Evolutionary conservation across 2,329 filamentous ascomycete species (phyloP).

Genomic region (Periconia digitata): DNA sequence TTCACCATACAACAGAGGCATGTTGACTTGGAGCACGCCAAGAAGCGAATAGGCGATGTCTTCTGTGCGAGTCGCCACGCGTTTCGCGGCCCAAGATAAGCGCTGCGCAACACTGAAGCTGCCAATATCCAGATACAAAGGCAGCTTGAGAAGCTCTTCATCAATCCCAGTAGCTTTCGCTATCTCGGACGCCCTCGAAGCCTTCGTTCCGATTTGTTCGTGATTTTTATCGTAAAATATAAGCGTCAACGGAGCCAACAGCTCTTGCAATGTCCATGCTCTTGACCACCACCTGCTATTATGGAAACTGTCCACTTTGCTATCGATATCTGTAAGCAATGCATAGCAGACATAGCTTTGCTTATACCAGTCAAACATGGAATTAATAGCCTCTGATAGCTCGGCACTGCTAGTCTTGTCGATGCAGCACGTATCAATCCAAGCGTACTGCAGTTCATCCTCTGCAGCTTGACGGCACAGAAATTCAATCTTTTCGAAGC

Average conservation of each 20-base stretch:
- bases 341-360: constrained; percentile 3
- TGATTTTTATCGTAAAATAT: constrained; percentile 9
- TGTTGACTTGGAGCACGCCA: constrained; percentile 18
- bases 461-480: neutral
- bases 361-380: constrained; percentile 12
- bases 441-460: constrained; percentile 3
- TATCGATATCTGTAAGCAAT: constrained; percentile 4
- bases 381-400: constrained; percentile 9
- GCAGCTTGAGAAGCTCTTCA: neutral
- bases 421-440: constrained; percentile 15
- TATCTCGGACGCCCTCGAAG: neutral
- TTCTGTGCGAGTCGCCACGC: constrained; percentile 15
- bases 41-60: constrained; percentile 18
- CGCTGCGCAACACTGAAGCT: constrained; percentile 5
- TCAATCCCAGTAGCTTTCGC: constrained; percentile 1
- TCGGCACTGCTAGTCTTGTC: constrained; percentile 9
- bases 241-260: constrained; percentile 6
- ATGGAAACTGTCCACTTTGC: neutral
- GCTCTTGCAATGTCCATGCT: constrained; percentile 14
- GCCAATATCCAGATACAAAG: too few species aligned
- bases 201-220: constrained; percentile 7
- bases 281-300: constrained; percentile 11
- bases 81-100: constrained; percentile 16
- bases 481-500: constrained; percentile 7
- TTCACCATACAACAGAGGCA: constrained; percentile 15